phyloP scores from a whole-genome alignment of 306 rosid species.

The Quercus parvula region DNA sequence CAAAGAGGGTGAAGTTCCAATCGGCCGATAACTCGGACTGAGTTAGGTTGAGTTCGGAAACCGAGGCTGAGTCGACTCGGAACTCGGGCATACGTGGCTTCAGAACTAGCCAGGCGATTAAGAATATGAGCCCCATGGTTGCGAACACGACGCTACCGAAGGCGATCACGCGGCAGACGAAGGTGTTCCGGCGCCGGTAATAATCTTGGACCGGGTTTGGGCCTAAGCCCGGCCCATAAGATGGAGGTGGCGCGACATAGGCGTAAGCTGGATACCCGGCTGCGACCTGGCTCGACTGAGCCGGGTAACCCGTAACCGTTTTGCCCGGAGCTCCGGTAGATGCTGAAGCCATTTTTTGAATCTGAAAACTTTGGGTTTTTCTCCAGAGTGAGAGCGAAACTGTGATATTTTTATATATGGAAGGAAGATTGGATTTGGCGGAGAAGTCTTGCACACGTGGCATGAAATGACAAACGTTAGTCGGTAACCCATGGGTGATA shows the following conservation, averaged over 20 bases:
- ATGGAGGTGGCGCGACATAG: neutral
- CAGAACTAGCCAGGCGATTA: constrained; percentile 15
- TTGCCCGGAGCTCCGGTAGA: neutral
- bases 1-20: constrained; percentile 23
- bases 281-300: constrained; percentile 2
- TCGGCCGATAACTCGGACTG: constrained; percentile 15
- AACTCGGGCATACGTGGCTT: constrained; percentile 17
- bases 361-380: no score
- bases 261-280: constrained; percentile 23
- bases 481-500: no score
- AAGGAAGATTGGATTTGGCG: no score
- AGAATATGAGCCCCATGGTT: neutral
- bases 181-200: neutral
- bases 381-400: no score
- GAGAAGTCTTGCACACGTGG: no score
- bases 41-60: constrained; percentile 6
- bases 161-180: constrained; percentile 1
- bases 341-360: constrained; percentile 11
- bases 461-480: no score
- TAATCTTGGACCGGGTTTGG: neutral
- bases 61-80: constrained; percentile 27
- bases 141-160: neutral
- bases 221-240: neutral
- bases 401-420: no score
- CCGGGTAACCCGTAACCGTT: constrained; percentile 27